Conservation (phyloP, 2,329 filamentous ascomycete species). For the Sporothrix dimorphospora region DNA sequence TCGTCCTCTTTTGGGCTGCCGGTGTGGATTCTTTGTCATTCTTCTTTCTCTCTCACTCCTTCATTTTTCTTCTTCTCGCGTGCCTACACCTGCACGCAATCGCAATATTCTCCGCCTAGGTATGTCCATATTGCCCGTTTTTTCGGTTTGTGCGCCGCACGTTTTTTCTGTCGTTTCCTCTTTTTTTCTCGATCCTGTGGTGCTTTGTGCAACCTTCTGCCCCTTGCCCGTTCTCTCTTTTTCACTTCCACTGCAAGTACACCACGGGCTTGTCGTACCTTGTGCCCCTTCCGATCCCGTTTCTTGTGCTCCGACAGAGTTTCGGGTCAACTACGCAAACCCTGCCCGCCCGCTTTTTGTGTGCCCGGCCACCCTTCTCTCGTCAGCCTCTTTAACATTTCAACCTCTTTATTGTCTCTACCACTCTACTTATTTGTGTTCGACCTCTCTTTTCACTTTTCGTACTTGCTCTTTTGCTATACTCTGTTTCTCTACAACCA, state of each 20-base stretch:
- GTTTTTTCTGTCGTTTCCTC: background rate
- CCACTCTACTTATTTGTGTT: constrained; percentile 26
- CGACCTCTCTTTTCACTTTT: constrained; percentile 35
- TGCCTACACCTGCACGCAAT: background rate
- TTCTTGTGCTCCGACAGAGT: constrained; percentile 25
- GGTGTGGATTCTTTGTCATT: constrained; percentile 14
- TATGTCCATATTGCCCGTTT: constrained; percentile 5
- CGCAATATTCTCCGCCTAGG: constrained; percentile 12
- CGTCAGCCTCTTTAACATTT: background rate
- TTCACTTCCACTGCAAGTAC: constrained; percentile 8
- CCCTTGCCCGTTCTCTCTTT: background rate
- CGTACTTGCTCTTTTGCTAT: background rate
- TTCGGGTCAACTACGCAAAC: constrained; percentile 24
- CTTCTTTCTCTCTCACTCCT: background rate
- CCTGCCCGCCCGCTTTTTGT: background rate
- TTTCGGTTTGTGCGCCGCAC: background rate
- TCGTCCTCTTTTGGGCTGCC: constrained; percentile 12
- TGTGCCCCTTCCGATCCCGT: constrained; percentile 29
- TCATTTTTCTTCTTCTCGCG: background rate
- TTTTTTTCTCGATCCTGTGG: constrained; percentile 1
- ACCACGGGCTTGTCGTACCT: constrained; percentile 21
- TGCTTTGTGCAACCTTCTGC: constrained; percentile 4
- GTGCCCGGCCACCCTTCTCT: constrained; percentile 7
- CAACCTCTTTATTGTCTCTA: background rate
- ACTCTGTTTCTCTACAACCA: background rate